Percentiles rank a stretch among this genome's conserved stretches.
Conservation (phyloP, 2,329 filamentous ascomycete species). For the Monilinia vaccinii-corymbosi region DNA sequence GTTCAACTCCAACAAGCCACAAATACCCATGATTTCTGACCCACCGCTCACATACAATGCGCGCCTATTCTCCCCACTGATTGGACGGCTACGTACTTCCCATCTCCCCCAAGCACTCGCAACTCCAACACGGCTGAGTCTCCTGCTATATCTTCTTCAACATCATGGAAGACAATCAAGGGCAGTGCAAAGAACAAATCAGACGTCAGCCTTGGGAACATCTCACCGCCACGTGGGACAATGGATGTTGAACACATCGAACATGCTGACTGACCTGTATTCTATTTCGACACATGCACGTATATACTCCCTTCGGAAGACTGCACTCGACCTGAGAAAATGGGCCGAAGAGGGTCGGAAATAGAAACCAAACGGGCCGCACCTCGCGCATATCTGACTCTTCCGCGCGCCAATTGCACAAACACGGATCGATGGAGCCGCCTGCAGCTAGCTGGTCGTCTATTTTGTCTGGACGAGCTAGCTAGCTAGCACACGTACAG, state of each 20-base stretch:
- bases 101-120: not conserved
- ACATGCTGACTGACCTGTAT: slow-evolving; percentile 1
- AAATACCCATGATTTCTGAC: not conserved
- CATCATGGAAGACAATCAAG: not conserved
- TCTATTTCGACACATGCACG: slow-evolving; percentile 1
- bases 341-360: not conserved
- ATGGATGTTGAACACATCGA: not conserved
- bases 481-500: too few relatives aligned
- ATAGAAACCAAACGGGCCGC: slow-evolving; percentile 5
- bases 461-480: not conserved
- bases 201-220: not conserved
- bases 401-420: slow-evolving; percentile 9
- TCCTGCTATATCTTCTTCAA: not conserved
- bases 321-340: not conserved
- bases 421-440: slow-evolving; percentile 3
- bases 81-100: not conserved
- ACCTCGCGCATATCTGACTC: slow-evolving; percentile 6
- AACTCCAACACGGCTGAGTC: not conserved
- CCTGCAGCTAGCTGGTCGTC: not conserved
- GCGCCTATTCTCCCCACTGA: not conserved
- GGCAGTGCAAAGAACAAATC: slow-evolving; percentile 5
- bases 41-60: not conserved
- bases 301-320: not conserved
- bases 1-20: not conserved
- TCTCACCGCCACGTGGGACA: not conserved